phyloP scores from a whole-genome alignment of 345 rosid species.

The Aquilaria malaccensis region DNA sequence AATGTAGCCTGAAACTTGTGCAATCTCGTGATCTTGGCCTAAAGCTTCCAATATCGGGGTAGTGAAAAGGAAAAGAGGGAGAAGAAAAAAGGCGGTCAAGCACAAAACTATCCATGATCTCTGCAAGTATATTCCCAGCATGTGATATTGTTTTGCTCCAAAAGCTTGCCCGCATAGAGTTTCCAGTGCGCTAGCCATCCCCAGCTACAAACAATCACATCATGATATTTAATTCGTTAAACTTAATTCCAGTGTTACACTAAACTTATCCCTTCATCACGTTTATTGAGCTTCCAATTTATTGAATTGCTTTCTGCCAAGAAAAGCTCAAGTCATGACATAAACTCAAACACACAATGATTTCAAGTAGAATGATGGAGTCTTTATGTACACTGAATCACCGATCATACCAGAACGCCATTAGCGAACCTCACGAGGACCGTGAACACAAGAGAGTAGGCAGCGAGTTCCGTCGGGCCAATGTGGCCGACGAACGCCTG shows the following conservation, averaged over 20 bases:
- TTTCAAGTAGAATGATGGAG: not conserved
- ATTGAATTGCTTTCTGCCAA: too few species aligned
- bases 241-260: too few species aligned
- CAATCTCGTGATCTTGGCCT: conserved; percentile 52
- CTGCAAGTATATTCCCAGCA: conserved; percentile 81
- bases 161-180: conserved; percentile 83
- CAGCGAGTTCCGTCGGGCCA: conserved; percentile 61
- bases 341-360: not conserved
- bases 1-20: conserved; percentile 34
- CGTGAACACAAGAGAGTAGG: conserved; percentile 55
- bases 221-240: too few species aligned
- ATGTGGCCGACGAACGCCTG: conserved; percentile 73
- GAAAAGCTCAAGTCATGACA: not conserved
- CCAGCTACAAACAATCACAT: conserved; percentile 38
- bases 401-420: conserved; percentile 48
- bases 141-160: conserved; percentile 68
- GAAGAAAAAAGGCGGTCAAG: conserved; percentile 28
- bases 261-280: too few species aligned
- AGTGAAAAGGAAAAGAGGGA: conserved; percentile 47
- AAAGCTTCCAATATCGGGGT: conserved; percentile 38
- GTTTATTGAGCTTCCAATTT: too few species aligned
- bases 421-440: conserved; percentile 56
- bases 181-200: conserved; percentile 80
- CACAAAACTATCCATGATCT: conserved; percentile 68
- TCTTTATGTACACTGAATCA: not conserved